Evolutionary conservation across 129 eudicot genomes (phyloP).

Genomic region (Chrysanthemum makinoi): DNA sequence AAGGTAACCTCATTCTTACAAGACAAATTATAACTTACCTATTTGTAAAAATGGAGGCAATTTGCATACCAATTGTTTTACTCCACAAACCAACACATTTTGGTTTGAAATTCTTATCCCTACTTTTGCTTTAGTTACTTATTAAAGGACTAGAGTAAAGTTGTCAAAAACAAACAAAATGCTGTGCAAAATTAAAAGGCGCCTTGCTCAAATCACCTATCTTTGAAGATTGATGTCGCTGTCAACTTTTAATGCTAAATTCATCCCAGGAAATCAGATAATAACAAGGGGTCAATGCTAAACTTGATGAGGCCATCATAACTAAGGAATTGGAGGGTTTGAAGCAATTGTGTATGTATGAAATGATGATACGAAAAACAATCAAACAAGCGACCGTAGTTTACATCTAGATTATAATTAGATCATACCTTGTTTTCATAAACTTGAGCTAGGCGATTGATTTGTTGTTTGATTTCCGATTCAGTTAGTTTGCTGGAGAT

Average conservation of each 20-base stretch:
- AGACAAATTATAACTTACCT: too few relatives aligned
- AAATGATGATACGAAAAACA: neutral
- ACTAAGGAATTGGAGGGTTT: neutral
- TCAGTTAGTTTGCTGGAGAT: slow-evolving; percentile 49
- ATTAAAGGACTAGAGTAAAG: neutral
- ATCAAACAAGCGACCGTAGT: neutral
- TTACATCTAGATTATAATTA: slow-evolving; percentile 4
- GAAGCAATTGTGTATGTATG: neutral
- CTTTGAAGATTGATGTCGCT: too few relatives aligned
- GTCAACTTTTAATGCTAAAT: too few relatives aligned
- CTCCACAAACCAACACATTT: neutral
- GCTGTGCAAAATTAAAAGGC: too few relatives aligned
- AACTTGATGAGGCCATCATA: neutral
- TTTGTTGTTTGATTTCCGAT: slow-evolving; percentile 67
- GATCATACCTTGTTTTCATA: slow-evolving; percentile 62
- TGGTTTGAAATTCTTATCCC: neutral
- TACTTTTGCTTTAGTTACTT: too few relatives aligned
- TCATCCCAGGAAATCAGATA: too few relatives aligned
- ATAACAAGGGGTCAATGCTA: too few relatives aligned
- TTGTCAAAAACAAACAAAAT: neutral
- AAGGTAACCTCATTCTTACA: too few relatives aligned
- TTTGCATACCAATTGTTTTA: too few relatives aligned
- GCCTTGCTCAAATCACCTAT: too few relatives aligned
- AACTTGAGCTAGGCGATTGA: slow-evolving; percentile 62
- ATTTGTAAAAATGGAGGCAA: too few relatives aligned